Percentiles rank a stretch among this genome's conserved stretches.
phyloP scores from a whole-genome alignment of 2,329 filamentous ascomycete genomes.

The Penicillium sp. region DNA sequence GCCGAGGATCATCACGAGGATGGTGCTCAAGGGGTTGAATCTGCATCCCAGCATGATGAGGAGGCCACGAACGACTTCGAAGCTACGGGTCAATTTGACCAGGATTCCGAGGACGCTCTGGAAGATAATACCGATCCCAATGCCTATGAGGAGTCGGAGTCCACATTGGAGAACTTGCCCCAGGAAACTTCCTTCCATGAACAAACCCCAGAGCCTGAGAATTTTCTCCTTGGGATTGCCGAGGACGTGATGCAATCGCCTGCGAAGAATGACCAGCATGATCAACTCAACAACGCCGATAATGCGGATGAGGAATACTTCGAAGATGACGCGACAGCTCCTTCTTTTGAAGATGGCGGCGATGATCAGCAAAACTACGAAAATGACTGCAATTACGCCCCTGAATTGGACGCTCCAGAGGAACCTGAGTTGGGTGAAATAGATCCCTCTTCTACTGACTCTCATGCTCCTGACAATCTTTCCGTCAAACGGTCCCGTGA shows the following conservation, averaged over 20 bases:
- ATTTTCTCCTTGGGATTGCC: slow-evolving; percentile 35
- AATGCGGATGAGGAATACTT: slow-evolving; percentile 18
- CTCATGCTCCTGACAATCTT: slow-evolving; percentile 21
- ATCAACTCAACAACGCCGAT: slow-evolving; percentile 10
- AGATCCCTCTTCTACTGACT: slow-evolving; percentile 20
- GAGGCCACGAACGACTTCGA: not conserved
- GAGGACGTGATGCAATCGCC: slow-evolving; percentile 35
- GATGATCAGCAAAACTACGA: slow-evolving; percentile 29
- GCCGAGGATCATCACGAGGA: slow-evolving; percentile 1
- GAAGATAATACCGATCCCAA: slow-evolving; percentile 12
- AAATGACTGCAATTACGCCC: slow-evolving; percentile 41
- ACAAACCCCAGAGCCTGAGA: slow-evolving; percentile 19
- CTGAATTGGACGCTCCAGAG: slow-evolving; percentile 35
- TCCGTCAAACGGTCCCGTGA: slow-evolving; percentile 38
- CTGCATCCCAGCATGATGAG: not conserved
- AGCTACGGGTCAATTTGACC: not conserved
- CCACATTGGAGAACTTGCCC: slow-evolving; percentile 15
- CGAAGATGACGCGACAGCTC: slow-evolving; percentile 16
- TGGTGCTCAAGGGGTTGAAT: not conserved
- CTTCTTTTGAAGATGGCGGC: slow-evolving; percentile 13
- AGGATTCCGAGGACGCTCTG: not conserved
- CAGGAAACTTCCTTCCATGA: slow-evolving; percentile 15
- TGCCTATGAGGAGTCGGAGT: slow-evolving; percentile 20
- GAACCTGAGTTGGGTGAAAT: slow-evolving; percentile 19
- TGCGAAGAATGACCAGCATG: slow-evolving; percentile 12